Evolutionary conservation across 495 filamentous ascomycete genomes (phyloP).

Genomic region (Neurospora tetrasperma): DNA sequence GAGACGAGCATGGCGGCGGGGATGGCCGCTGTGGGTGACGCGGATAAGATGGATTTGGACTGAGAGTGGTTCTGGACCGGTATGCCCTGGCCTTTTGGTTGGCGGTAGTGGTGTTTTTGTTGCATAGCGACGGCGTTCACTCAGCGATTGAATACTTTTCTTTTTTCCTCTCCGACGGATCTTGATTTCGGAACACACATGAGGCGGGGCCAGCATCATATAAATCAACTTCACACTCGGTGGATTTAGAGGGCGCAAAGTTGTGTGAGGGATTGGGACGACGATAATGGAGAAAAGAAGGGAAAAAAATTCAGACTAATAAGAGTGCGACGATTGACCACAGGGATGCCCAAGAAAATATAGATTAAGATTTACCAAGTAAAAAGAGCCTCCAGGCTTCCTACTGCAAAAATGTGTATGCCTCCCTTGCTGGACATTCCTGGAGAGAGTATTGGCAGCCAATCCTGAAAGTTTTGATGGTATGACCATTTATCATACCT

Average conservation of each 20-base stretch:
- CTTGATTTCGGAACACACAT: not conserved
- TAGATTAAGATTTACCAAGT: not conserved
- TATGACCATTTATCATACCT: not conserved
- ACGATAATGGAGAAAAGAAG: not conserved
- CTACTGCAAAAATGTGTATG: not conserved
- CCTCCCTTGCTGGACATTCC: not conserved
- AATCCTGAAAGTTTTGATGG: not conserved
- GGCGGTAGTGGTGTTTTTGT: not conserved
- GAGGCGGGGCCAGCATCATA: not conserved
- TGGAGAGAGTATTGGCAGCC: not conserved
- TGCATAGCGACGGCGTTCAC: constrained; percentile 20
- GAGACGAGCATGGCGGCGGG: constrained; percentile 26
- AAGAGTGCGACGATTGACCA: not conserved
- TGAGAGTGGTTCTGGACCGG: constrained; percentile 11
- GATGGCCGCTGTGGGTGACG: constrained; percentile 22
- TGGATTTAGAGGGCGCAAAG: not conserved
- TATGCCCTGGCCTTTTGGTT: not conserved
- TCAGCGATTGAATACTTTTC: not conserved
- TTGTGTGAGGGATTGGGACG: not conserved
- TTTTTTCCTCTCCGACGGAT: not conserved
- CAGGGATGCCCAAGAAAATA: not conserved
- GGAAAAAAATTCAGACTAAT: not conserved
- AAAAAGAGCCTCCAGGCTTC: not conserved
- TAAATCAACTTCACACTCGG: not conserved
- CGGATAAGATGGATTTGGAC: constrained; percentile 34